A percentile compares a stretch with the other conserved stretches of the same genome.
phyloP scores from a whole-genome alignment of 2,329 filamentous ascomycete species.

The Colletotrichum phormii region DNA sequence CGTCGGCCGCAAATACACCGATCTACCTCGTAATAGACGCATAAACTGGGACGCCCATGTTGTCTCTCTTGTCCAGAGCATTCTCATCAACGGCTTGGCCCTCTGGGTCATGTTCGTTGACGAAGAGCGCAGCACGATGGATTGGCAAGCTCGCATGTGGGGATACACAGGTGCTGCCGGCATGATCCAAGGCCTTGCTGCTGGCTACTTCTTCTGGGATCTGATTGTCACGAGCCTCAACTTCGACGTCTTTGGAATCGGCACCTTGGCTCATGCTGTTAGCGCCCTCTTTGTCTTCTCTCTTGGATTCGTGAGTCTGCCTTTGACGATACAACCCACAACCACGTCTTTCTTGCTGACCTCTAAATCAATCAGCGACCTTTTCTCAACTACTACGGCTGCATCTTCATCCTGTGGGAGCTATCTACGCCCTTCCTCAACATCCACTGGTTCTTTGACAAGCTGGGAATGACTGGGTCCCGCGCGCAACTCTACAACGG shows the following conservation, averaged over 20 bases:
- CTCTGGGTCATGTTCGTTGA: constrained; percentile 79
- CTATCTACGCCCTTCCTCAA: constrained; percentile 88
- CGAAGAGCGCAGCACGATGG: constrained; percentile 74
- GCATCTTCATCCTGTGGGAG: constrained; percentile 88
- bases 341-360: constrained; percentile 13
- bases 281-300: constrained; percentile 80
- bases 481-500: constrained; percentile 82
- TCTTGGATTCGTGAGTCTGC: constrained; percentile 79
- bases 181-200: constrained; percentile 80
- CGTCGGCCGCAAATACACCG: constrained; percentile 73
- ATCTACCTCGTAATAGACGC: constrained; percentile 70
- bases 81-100: constrained; percentile 77
- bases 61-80: constrained; percentile 83
- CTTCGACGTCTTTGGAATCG: constrained; percentile 78
- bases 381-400: constrained; percentile 86
- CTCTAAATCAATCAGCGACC: constrained; percentile 69
- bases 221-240: constrained; percentile 76
- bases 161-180: constrained; percentile 80
- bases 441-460: constrained; percentile 93
- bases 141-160: constrained; percentile 77
- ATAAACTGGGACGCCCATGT: constrained; percentile 90
- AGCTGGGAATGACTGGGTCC: constrained; percentile 82
- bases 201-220: constrained; percentile 90
- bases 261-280: constrained; percentile 81
- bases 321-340: constrained; percentile 14